Conservation (phyloP, 2,329 filamentous ascomycete species). For the Xylariaceae sp. region DNA sequence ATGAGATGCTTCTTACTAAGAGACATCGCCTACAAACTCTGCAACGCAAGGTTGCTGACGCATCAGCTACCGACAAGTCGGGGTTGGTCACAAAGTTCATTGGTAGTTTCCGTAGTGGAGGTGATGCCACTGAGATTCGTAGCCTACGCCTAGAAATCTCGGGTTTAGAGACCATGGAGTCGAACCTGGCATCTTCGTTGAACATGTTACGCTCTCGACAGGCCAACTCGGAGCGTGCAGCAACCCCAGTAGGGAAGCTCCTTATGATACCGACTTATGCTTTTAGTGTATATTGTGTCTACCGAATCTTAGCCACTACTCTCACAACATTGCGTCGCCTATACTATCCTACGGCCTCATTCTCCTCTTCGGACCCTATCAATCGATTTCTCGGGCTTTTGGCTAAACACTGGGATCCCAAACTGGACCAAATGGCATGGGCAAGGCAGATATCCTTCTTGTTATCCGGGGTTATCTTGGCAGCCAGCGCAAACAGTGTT, state of each 20-base stretch:
- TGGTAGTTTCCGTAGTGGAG: conserved; percentile 71
- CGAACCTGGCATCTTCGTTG: conserved; percentile 71
- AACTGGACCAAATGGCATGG: conserved; percentile 83
- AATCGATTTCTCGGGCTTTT: conserved; percentile 82
- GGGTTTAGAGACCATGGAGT: conserved; percentile 81
- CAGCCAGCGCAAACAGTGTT: conserved; percentile 81
- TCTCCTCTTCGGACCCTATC: conserved; percentile 79
- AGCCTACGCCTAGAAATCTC: conserved; percentile 76
- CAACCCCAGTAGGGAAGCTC: conserved; percentile 70
- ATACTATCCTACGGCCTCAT: conserved; percentile 55
- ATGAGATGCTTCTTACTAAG: conserved; percentile 80
- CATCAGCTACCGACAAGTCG: conserved; percentile 49
- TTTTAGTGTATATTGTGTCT: conserved; percentile 84
- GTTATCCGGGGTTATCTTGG: conserved; percentile 81
- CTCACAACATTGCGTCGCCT: conserved; percentile 70
- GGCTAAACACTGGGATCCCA: conserved; percentile 83
- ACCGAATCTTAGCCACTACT: conserved; percentile 77
- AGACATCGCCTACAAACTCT: conserved; percentile 73
- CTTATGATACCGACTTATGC: conserved; percentile 67
- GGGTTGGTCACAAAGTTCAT: conserved; percentile 78
- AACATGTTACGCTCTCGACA: conserved; percentile 68
- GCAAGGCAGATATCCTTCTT: conserved; percentile 85
- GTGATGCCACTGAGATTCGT: conserved; percentile 65
- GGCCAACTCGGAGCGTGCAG: conserved; percentile 69
- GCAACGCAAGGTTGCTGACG: conserved; percentile 63